Base-by-base conservation (phyloP, 2,329 filamentous ascomycete species). In the Colletotrichum sublineola region DNA sequence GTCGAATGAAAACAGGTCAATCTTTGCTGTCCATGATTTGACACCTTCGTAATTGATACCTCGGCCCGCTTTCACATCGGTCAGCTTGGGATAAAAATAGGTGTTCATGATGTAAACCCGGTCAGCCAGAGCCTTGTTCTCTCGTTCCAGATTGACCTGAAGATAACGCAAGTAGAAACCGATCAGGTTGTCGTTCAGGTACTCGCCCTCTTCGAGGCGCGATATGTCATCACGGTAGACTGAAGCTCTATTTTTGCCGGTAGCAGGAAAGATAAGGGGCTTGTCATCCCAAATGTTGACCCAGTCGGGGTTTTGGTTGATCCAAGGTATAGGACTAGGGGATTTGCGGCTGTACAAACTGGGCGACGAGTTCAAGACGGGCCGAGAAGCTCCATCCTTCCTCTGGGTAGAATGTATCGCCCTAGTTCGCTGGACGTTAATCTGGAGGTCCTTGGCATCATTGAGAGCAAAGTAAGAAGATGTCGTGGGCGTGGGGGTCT, bases 151-250 rank as follows among this genome's bases (percentile, higher is more conserved):
- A 53, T 87, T 82, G 69, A 88, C 83, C 78, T 95, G 91, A 7
- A 96, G 84, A 76, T 91, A 93, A 40, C 92, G 91, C 67, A 97
- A 86, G 78, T 97, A 97, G 79, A 98, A 98, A 63, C 90, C 91
- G 75, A 99, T 93, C 38, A 99, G 84, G 77, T 94, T 97, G 83
- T 99, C 96, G 79, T 99, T 99, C 55, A 99, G 83, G 71, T 93
- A 97, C 76, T 97, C 89, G 15, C 91, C 93, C 74, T 97, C 93
- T 73, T 97, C 92, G 3, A 99, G 87, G 53, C 94, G 88, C 29
- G 87, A 83, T 44, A 98, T 90, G 77, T 96, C 94, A n/a, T 88
- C 84, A 73, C 88, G 90, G 68, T 93, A 89, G 1, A 96, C 90
- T 1, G 87, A 90, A 1, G 91, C 89, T 73, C 90, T 87, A 62